Evolutionary conservation across 371 early-diverging fungal genomes (phyloP).

Genomic region (Massospora cicadina): DNA sequence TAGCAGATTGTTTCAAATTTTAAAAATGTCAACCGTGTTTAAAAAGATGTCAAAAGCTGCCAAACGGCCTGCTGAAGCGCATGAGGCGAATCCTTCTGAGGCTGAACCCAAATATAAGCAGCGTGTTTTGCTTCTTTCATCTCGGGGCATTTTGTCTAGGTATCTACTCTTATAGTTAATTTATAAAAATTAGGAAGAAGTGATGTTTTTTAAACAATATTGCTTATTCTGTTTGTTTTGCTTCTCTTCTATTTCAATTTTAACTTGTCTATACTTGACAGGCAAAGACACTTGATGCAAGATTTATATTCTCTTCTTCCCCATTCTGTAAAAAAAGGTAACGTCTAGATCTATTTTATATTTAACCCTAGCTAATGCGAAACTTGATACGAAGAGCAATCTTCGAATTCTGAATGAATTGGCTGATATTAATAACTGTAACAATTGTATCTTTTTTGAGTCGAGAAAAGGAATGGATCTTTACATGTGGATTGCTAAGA

Average conservation of each 20-base stretch:
- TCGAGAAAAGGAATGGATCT: constrained; percentile 78
- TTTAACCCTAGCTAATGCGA: constrained; percentile 25
- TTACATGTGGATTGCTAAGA: constrained; percentile 88
- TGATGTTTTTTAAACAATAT: too few species aligned
- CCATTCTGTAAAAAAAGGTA: constrained; percentile 81
- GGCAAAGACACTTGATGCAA: constrained; percentile 40
- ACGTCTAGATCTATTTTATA: constrained; percentile 8
- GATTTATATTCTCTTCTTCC: constrained; percentile 78
- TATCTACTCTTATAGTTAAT: too few species aligned
- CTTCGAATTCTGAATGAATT: constrained; percentile 83
- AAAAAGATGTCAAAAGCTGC: not conserved
- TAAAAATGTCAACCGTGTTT: too few species aligned
- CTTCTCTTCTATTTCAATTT: not conserved
- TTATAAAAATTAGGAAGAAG: too few species aligned
- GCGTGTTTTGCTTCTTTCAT: constrained; percentile 71
- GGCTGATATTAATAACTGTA: constrained; percentile 91
- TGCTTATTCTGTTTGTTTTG: not conserved
- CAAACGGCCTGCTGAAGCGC: not conserved
- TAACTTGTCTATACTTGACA: constrained; percentile 13
- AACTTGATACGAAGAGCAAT: constrained; percentile 81
- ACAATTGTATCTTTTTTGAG: constrained; percentile 91
- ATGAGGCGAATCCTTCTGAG: not conserved
- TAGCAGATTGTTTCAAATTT: too few species aligned
- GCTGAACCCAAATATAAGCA: constrained; percentile 39
- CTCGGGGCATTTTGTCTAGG: constrained; percentile 77